These are phyloP conservation scores for Leishmania mexicana DNA, from an alignment of 208 protist genomes.

Conservation along the genomic window DNA sequence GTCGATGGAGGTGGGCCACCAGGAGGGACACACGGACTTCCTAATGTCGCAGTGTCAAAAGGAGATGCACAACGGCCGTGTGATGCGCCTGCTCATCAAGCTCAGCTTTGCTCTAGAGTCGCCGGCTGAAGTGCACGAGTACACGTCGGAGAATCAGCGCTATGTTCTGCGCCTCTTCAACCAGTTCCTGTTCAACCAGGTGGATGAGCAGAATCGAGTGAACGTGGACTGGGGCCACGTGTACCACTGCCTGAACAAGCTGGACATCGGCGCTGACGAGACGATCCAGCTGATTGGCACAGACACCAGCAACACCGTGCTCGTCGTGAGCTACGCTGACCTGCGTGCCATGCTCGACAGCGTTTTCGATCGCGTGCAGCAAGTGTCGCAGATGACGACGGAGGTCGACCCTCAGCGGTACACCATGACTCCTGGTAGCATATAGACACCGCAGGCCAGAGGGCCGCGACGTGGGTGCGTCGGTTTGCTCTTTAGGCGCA, in stretches of 20 bases:
- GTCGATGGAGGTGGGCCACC: slow-evolving; percentile 89
- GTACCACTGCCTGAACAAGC: slow-evolving; percentile 97
- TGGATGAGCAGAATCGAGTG: slow-evolving; percentile 90
- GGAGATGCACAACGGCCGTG: slow-evolving; percentile 96
- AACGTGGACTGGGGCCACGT: slow-evolving; percentile 95
- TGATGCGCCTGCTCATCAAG: slow-evolving; percentile 96
- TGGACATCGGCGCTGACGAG: slow-evolving; percentile 95
- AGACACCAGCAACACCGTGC: slow-evolving; percentile 86
- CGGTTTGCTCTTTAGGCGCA: neutral
- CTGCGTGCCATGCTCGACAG: slow-evolving; percentile 86
- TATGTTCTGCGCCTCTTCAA: slow-evolving; percentile 94
- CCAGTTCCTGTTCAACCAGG: slow-evolving; percentile 97
- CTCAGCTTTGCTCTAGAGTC: slow-evolving; percentile 92
- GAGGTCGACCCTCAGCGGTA: slow-evolving; percentile 35
- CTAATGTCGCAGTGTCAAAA: slow-evolving; percentile 91
- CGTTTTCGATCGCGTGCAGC: slow-evolving; percentile 88
- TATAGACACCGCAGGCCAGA: slow-evolving; percentile 4
- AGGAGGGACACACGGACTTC: slow-evolving; percentile 89
- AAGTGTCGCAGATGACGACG: slow-evolving; percentile 39
- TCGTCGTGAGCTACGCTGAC: slow-evolving; percentile 96
- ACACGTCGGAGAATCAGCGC: slow-evolving; percentile 64
- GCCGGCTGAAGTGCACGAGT: slow-evolving; percentile 82
- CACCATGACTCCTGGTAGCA: slow-evolving; percentile 33
- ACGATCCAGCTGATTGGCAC: slow-evolving; percentile 92
- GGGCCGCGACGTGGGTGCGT: neutral